Percentiles rank a stretch among this genome's conserved stretches.
These are phyloP conservation scores for Lagerstroemia speciosa DNA, from an alignment of 345 rosid genomes.

Conservation along the genomic window DNA sequence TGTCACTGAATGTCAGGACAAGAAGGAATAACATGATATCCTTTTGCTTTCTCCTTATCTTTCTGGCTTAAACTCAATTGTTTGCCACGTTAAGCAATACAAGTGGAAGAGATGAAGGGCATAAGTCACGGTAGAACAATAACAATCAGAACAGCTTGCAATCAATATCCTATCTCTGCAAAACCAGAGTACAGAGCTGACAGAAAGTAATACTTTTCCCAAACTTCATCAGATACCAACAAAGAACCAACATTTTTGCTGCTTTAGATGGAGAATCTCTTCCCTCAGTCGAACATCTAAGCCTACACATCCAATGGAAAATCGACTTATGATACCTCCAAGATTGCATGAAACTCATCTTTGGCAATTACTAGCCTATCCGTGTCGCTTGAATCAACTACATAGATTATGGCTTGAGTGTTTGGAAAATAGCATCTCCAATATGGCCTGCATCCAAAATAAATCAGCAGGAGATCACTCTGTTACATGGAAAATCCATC, in stretches of 20 bases:
- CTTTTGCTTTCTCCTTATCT: too few species aligned
- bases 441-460: conserved; percentile 44
- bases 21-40: background rate
- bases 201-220: too few species aligned
- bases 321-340: conserved; percentile 39
- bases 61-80: too few species aligned
- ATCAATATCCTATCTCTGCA: background rate
- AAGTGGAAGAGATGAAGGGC: background rate
- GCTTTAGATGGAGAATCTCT: too few species aligned
- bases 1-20: background rate
- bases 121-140: background rate
- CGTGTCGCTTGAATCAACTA: conserved; percentile 72
- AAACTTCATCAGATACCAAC: too few species aligned
- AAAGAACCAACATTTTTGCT: too few species aligned
- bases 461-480: conserved; percentile 2
- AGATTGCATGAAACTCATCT: conserved; percentile 75
- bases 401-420: conserved; percentile 71
- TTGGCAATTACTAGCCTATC: conserved; percentile 63
- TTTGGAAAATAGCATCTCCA: conserved; percentile 89
- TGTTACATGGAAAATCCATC: background rate
- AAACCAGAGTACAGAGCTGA: too few species aligned
- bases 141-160: background rate
- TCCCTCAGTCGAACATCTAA: too few species aligned
- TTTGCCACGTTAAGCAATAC: too few species aligned
- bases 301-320: background rate